Percentiles rank a stretch among this genome's conserved stretches.
phyloP scores from a whole-genome alignment of 2,329 filamentous ascomycete genomes.

The Verticillium nonalfalfae region DNA sequence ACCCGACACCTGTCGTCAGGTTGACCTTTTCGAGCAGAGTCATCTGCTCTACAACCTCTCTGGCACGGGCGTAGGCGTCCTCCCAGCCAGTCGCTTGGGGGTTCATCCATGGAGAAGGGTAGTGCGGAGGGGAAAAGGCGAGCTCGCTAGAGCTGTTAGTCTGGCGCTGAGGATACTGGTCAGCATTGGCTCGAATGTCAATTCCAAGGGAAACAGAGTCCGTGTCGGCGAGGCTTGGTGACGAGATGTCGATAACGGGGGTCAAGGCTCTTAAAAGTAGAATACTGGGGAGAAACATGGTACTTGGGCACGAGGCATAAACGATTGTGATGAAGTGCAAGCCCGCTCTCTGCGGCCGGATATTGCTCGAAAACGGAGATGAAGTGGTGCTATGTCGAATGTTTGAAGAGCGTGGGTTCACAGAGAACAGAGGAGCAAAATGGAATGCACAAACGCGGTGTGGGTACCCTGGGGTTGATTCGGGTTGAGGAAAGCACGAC shows the following conservation, averaged over 20 bases:
- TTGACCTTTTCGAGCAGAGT: slow-evolving; percentile 90
- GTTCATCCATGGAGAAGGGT: slow-evolving; percentile 84
- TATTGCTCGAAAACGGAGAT: no score
- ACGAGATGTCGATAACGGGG: neutral
- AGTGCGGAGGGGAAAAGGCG: slow-evolving; percentile 52
- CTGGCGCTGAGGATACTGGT: neutral
- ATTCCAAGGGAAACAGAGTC: neutral
- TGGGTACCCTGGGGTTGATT: no score
- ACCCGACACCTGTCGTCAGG: slow-evolving; percentile 85
- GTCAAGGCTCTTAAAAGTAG: neutral
- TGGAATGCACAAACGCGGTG: no score
- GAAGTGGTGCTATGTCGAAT: no score
- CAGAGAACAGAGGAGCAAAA: no score
- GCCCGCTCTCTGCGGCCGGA: neutral
- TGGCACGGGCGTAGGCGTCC: slow-evolving; percentile 68
- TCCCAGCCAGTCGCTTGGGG: slow-evolving; percentile 67
- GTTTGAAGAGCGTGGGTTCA: no score
- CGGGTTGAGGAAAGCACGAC: neutral
- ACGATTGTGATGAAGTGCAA: neutral
- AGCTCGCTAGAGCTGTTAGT: slow-evolving; percentile 13
- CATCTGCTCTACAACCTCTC: slow-evolving; percentile 73
- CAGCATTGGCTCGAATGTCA: neutral
- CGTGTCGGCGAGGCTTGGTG: neutral
- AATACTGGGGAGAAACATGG: neutral
- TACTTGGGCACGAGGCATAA: neutral